Base-by-base conservation (phyloP, 2,329 filamentous ascomycete genomes). In the Magnaporthiopsis rhizophila region DNA sequence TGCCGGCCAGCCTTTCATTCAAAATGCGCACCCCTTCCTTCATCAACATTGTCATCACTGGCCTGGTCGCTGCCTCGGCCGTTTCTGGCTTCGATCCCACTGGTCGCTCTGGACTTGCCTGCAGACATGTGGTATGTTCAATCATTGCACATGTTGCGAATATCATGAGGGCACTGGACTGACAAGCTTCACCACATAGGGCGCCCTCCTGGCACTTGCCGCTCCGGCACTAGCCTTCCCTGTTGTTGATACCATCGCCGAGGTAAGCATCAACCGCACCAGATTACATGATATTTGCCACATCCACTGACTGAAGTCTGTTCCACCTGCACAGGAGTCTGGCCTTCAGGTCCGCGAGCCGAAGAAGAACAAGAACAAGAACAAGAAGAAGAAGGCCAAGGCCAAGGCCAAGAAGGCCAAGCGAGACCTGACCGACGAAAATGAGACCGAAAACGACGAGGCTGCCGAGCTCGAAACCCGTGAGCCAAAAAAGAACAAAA, bases 1-100 rank as follows among this genome's bases (percentile, higher is more conserved):
- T 75, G 70, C 73, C 68, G 71, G 72, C 63, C 70, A 73, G 70
- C 69, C 66, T 11, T 59, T 61, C 62, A 66, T 53, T 24, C 45
- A 53, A 53, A 53, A 74, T 73, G 73, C 70, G 74, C 68, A 67
- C 71, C 64, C 70, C 69, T 67, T 71, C 73, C 15, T 61, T 74
- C 61, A 67, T 70, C 58, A 69, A 72, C 66, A 65, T 74, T 61
- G 68, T 71, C 64, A 64, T 73, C 58, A 68, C 72, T 61, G 70
- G 72, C 67, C 70, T 74, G 32, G 66, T 72, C 62, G 72, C 72
- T 63, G 65, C 72, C 12, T 71, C 73, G 50, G 70, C 72, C 57
- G 71, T 72, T 53, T 67, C 67, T 64, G 68, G 68, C 65, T 74
- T 72, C 67, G 67, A 72, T 66, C 56, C 71, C 34, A 61, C 62